Evolutionary conservation across 2,329 filamentous ascomycete genomes (phyloP).

Genomic region (Cladosporium oxysporum): DNA sequence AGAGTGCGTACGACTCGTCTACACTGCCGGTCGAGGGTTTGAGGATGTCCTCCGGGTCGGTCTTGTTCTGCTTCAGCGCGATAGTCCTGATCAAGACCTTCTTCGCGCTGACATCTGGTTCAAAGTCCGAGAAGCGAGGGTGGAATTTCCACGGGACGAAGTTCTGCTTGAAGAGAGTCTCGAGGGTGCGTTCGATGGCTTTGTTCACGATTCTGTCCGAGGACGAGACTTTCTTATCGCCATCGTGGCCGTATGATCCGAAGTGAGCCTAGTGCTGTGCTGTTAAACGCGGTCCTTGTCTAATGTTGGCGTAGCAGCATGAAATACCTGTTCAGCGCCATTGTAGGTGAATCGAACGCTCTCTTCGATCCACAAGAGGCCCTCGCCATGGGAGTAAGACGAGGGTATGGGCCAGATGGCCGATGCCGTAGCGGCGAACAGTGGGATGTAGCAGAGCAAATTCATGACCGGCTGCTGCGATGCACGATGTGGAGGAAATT

Average conservation of each 20-base stretch:
- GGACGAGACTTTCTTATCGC: background rate
- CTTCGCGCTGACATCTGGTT: slow-evolving; percentile 54
- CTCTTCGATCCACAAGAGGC: slow-evolving; percentile 43
- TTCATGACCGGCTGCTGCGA: slow-evolving; percentile 2
- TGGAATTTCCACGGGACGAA: slow-evolving; percentile 80
- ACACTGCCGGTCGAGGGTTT: slow-evolving; percentile 64
- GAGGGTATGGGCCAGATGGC: slow-evolving; percentile 49
- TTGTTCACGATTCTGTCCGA: slow-evolving; percentile 43
- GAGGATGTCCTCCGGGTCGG: slow-evolving; percentile 56
- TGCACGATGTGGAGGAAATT: background rate
- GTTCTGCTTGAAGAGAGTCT: slow-evolving; percentile 65
- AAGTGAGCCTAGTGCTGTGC: slow-evolving; percentile 2
- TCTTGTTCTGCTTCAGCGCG: slow-evolving; percentile 60
- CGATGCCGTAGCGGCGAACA: slow-evolving; percentile 25
- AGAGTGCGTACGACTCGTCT: slow-evolving; percentile 75
- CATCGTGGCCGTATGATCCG: background rate
- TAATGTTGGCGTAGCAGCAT: background rate
- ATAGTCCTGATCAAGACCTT: slow-evolving; percentile 59
- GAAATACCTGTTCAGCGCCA: slow-evolving; percentile 25
- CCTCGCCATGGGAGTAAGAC: slow-evolving; percentile 41
- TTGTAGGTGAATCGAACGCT: slow-evolving; percentile 43
- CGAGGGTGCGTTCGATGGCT: slow-evolving; percentile 57
- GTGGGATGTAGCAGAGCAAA: background rate
- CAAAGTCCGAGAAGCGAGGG: slow-evolving; percentile 62
- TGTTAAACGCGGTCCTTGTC: slow-evolving; percentile 6